Percentiles rank a stretch among this genome's conserved stretches.
Conservation (phyloP, 2,329 filamentous ascomycete species). For the Colletotrichum graminicola region DNA sequence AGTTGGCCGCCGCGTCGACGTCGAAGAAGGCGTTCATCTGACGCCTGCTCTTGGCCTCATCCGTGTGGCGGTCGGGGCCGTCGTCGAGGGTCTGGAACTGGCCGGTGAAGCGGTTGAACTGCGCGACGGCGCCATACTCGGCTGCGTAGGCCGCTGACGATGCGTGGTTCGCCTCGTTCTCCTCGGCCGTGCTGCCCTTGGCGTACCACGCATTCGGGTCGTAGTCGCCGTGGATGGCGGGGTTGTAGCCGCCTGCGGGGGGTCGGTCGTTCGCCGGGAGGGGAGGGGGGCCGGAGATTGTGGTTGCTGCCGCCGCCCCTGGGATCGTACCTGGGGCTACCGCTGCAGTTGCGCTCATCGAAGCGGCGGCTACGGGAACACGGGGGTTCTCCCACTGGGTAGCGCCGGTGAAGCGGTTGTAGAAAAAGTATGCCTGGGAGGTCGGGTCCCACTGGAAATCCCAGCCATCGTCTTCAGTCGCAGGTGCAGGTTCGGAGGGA, state of each 20-base stretch:
- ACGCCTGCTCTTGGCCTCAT: slow-evolving; percentile 86
- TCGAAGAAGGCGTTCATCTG: slow-evolving; percentile 98
- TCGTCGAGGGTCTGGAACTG: slow-evolving; percentile 78
- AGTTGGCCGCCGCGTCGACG: slow-evolving; percentile 92
- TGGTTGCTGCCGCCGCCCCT: slow-evolving; percentile 44
- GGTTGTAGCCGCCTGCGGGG: slow-evolving; percentile 86
- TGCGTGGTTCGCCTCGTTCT: slow-evolving; percentile 50
- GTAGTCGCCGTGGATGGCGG: slow-evolving; percentile 95
- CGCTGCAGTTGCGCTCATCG: slow-evolving; percentile 35
- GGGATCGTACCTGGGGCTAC: slow-evolving; percentile 43
- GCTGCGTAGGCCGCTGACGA: slow-evolving; percentile 67
- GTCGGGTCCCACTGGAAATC: slow-evolving; percentile 80
- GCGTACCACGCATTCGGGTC: slow-evolving; percentile 97
- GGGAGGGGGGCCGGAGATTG: slow-evolving; percentile 48
- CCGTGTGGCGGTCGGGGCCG: slow-evolving; percentile 81
- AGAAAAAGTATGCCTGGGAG: slow-evolving; percentile 82
- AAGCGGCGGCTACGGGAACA: slow-evolving; percentile 60
- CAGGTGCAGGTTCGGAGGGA: slow-evolving; percentile 57
- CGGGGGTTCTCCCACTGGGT: slow-evolving; percentile 92
- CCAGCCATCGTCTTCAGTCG: slow-evolving; percentile 82
- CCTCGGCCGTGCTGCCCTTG: slow-evolving; percentile 64
- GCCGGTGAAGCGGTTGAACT: slow-evolving; percentile 94
- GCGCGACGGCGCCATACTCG: slow-evolving; percentile 65
- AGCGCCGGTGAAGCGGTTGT: slow-evolving; percentile 81
- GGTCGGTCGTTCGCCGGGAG: slow-evolving; percentile 53